These are phyloP conservation scores for Nepenthes gracilis DNA, from an alignment of 148 eudicot species.

Conservation along the genomic window DNA sequence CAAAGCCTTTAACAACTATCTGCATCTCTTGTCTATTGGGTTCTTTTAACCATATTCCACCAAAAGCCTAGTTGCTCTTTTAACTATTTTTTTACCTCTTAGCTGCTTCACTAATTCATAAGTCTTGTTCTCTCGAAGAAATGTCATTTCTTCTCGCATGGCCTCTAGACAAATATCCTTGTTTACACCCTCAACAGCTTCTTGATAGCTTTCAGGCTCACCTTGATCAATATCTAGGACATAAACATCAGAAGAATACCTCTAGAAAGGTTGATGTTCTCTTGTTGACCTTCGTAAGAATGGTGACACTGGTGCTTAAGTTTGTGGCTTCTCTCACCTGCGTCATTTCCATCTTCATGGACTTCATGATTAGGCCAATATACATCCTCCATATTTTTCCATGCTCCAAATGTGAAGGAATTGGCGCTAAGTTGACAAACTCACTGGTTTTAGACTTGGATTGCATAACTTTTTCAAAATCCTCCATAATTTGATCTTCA, in stretches of 20 bases:
- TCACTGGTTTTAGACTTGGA: not conserved
- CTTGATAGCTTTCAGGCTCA: not conserved
- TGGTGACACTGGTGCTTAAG: too few species aligned
- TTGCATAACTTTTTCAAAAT: not conserved
- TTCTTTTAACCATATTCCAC: not conserved
- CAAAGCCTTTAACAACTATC: conserved; percentile 5
- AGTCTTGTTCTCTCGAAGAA: not conserved
- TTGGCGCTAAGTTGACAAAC: not conserved
- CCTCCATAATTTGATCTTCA: conserved; percentile 12
- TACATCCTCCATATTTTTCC: not conserved
- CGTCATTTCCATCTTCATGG: not conserved
- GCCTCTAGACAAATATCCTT: not conserved
- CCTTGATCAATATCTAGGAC: not conserved
- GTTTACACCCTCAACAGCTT: not conserved
- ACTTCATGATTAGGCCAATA: not conserved
- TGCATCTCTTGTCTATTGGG: not conserved
- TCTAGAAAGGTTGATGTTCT: not conserved
- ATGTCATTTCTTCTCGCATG: not conserved
- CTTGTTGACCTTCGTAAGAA: too few species aligned
- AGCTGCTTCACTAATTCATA: not conserved
- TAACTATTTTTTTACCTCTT: not conserved
- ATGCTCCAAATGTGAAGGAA: not conserved
- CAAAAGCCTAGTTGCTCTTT: not conserved
- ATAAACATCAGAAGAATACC: not conserved
- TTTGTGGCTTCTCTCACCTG: too few species aligned